These are phyloP conservation scores for Hypoxylon crocopeplum DNA, from an alignment of 495 filamentous ascomycete genomes.

Conservation along the genomic window DNA sequence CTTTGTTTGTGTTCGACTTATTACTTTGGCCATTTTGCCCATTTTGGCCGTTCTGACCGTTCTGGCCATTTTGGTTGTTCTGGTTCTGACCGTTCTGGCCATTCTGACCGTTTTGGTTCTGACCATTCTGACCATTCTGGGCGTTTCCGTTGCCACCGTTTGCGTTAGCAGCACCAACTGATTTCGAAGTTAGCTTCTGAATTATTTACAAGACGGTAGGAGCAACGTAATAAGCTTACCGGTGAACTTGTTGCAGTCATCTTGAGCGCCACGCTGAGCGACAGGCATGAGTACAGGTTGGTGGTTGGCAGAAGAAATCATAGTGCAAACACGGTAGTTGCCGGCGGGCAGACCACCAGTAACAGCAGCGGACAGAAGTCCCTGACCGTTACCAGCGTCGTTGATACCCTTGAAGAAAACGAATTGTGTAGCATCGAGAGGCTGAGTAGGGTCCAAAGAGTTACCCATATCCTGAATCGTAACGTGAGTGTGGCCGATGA, in stretches of 20 bases:
- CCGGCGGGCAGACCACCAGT: conserved; percentile 69
- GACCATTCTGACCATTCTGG: conserved; percentile 24
- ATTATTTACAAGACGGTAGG: neutral
- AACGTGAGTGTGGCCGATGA: conserved; percentile 76
- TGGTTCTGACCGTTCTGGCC: neutral
- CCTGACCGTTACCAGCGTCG: conserved; percentile 70
- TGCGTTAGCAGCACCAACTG: no score
- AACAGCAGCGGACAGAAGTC: conserved; percentile 61
- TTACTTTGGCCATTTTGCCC: conserved; percentile 30
- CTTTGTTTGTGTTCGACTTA: conserved; percentile 21
- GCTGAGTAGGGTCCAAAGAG: conserved; percentile 55
- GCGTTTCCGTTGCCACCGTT: neutral
- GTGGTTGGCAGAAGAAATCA: conserved; percentile 73
- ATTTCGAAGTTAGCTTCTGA: conserved; percentile 12
- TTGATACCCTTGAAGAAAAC: conserved; percentile 83
- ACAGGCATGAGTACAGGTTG: conserved; percentile 81
- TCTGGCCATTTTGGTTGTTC: conserved; percentile 8
- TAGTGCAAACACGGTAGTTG: conserved; percentile 75
- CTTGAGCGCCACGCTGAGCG: conserved; percentile 74
- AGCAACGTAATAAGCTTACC: conserved; percentile 38
- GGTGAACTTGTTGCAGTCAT: conserved; percentile 74
- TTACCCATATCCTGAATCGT: conserved; percentile 68
- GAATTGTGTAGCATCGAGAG: conserved; percentile 65
- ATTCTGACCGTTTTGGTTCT: conserved; percentile 2
- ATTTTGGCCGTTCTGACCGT: conserved; percentile 9